phyloP scores from a whole-genome alignment of 2,329 filamentous ascomycete genomes.

The Phaeosphaeria sp. region DNA sequence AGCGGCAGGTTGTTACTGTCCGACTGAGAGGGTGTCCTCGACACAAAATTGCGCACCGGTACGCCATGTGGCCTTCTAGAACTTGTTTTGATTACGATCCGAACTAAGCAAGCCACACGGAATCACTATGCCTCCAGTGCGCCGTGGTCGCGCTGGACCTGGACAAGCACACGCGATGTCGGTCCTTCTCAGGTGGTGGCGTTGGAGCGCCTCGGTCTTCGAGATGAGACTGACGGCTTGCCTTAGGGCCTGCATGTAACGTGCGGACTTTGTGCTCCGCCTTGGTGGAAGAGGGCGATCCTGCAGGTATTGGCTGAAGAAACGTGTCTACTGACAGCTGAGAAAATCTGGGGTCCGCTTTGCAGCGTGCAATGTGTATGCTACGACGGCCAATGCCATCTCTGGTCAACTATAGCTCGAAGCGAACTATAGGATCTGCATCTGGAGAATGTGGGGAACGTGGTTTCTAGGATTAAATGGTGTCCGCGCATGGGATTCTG shows the following conservation, averaged over 20 bases:
- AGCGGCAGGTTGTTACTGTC: constrained; percentile 16
- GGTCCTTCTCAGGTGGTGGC: constrained; percentile 7
- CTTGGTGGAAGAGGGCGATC: constrained; percentile 10
- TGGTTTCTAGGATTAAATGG: constrained; percentile 22
- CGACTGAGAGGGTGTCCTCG: constrained; percentile 12
- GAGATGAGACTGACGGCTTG: constrained; percentile 19
- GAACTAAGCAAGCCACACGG: constrained; percentile 5
- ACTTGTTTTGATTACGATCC: constrained; percentile 28
- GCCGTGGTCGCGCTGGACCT: constrained; percentile 4
- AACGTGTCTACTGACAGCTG: not conserved
- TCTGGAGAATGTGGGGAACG: constrained; percentile 40
- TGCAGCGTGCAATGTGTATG: not conserved
- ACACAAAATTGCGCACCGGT: constrained; percentile 32
- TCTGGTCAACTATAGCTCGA: constrained; percentile 24
- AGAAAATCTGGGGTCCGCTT: constrained; percentile 13
- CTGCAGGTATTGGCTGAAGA: constrained; percentile 10
- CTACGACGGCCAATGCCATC: constrained; percentile 5
- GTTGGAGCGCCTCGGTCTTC: constrained; percentile 9
- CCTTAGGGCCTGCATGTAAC: constrained; percentile 30
- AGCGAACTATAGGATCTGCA: constrained; percentile 37
- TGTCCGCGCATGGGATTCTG: constrained; percentile 24
- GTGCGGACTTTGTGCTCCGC: constrained; percentile 18
- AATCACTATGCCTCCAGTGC: constrained; percentile 2
- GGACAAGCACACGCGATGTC: constrained; percentile 18
- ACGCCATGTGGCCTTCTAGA: constrained; percentile 36